Percentiles rank a stretch among this genome's conserved stretches.
Evolutionary conservation across 331 rosid species (phyloP).

Genomic region (Malus hybrid): DNA sequence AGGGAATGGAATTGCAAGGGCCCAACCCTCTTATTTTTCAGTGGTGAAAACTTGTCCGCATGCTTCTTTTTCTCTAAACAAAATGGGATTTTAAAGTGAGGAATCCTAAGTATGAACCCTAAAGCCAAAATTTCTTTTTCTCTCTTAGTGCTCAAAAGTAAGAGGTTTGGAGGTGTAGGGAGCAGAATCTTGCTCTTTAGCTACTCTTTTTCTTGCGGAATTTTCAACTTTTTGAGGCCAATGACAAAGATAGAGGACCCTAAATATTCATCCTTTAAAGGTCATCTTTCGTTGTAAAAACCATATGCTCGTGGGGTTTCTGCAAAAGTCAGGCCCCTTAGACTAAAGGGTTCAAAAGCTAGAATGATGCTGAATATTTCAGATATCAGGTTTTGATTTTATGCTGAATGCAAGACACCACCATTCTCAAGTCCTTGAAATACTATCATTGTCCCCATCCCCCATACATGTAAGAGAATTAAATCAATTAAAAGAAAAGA

Average conservation of each 20-base stretch:
- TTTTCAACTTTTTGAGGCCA: conserved; percentile 46
- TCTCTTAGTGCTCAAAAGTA: conserved; percentile 21
- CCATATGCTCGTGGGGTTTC: conserved; percentile 50
- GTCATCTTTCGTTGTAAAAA: conserved; percentile 26
- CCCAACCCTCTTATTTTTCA: conserved; percentile 19
- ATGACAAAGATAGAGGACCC: conserved; percentile 33
- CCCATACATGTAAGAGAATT: background rate
- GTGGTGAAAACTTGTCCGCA: background rate
- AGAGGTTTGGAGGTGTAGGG: conserved; percentile 14
- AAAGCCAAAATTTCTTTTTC: conserved; percentile 60
- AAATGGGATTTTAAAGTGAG: conserved; percentile 42
- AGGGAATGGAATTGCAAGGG: background rate
- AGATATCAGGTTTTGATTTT: conserved; percentile 44
- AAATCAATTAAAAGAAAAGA: background rate
- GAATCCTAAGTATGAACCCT: conserved; percentile 66
- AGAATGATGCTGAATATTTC: conserved; percentile 50
- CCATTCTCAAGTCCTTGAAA: conserved; percentile 31
- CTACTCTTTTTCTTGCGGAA: conserved; percentile 27
- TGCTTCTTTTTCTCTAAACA: conserved; percentile 12
- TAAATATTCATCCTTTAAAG: conserved; percentile 16
- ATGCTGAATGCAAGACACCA: conserved; percentile 83
- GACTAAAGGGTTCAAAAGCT: conserved; percentile 56
- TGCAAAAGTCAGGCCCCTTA: conserved; percentile 33
- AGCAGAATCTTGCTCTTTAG: conserved; percentile 37
- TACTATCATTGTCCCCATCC: conserved; percentile 44